Conservation (phyloP, 371 early-diverging fungal genomes). For the Catenaria anguillulae region DNA sequence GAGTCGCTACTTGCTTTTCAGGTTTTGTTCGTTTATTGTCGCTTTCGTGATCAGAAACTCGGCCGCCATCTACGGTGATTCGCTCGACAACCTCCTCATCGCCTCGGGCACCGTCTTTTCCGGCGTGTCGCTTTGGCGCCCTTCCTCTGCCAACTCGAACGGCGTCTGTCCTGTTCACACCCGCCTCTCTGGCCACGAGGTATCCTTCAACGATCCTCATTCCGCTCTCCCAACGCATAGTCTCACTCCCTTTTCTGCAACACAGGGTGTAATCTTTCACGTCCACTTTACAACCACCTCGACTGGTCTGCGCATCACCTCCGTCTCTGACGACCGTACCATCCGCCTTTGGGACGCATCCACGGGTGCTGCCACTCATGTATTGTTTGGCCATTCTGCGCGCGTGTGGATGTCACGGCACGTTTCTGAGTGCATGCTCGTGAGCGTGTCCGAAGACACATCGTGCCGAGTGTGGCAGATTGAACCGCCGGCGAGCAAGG, state of each 20-base stretch:
- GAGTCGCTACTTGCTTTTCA: too few species aligned
- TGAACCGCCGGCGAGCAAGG: too few species aligned
- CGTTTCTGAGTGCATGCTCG: conserved; percentile 36
- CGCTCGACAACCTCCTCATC: conserved; percentile 29
- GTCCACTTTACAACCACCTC: conserved; percentile 48
- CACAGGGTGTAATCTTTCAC: conserved; percentile 61
- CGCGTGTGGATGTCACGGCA: conserved; percentile 63
- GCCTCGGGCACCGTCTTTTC: conserved; percentile 76
- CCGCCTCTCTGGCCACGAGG: too few species aligned
- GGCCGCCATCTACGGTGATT: conserved; percentile 45
- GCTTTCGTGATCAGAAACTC: too few species aligned
- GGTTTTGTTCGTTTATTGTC: too few species aligned
- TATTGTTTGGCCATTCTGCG: conserved; percentile 63
- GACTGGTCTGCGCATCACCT: conserved; percentile 41
- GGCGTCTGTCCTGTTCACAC: conserved; percentile 11
- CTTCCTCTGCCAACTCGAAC: conserved; percentile 6
- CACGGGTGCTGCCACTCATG: not conserved
- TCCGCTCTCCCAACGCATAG: too few species aligned
- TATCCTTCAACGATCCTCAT: too few species aligned
- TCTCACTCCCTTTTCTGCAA: conserved; percentile 11
- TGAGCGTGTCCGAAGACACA: conserved; percentile 59
- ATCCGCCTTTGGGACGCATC: conserved; percentile 55
- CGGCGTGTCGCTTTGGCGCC: conserved; percentile 53
- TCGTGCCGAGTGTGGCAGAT: conserved; percentile 64
- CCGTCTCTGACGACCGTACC: conserved; percentile 75